phyloP scores from a whole-genome alignment of 2,329 filamentous ascomycete genomes.

The Sporothrix phasma region DNA sequence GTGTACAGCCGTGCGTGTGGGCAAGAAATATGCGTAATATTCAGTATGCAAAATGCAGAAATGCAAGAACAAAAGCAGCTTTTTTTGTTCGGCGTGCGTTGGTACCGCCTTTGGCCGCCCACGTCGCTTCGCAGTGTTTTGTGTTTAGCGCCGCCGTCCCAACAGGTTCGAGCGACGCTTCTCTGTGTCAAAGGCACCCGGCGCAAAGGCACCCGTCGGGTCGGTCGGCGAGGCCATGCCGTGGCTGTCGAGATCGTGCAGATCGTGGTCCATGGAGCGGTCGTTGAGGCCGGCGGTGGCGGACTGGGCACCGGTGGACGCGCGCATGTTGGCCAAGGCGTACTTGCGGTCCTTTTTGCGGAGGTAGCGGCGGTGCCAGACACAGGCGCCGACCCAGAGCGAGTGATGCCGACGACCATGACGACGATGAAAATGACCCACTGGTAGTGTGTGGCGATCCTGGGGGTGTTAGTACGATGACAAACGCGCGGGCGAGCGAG shows the following conservation, averaged over 20 bases:
- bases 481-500: background rate
- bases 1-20: too few species aligned
- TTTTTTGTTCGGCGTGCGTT: too few species aligned
- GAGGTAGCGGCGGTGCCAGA: slow-evolving; percentile 64
- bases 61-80: too few species aligned
- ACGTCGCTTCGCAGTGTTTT: too few species aligned
- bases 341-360: slow-evolving; percentile 54
- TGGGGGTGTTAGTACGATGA: slow-evolving; percentile 26
- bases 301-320: slow-evolving; percentile 24
- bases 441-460: slow-evolving; percentile 61
- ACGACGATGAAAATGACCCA: slow-evolving; percentile 78
- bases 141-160: background rate
- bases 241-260: background rate
- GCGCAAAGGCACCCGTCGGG: slow-evolving; percentile 31
- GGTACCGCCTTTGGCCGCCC: too few species aligned
- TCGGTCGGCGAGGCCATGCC: slow-evolving; percentile 19
- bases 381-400: slow-evolving; percentile 57
- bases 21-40: too few species aligned
- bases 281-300: slow-evolving; percentile 22
- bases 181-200: slow-evolving; percentile 30
- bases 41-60: too few species aligned
- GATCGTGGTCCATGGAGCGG: background rate
- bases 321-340: slow-evolving; percentile 33
- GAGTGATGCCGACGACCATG: slow-evolving; percentile 58
- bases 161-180: slow-evolving; percentile 12